Evolutionary conservation across 2,329 filamentous ascomycete species (phyloP), one percentile per base, ranked within the genome.

Genomic region (Stagonosporopsis tanaceti): DNA sequence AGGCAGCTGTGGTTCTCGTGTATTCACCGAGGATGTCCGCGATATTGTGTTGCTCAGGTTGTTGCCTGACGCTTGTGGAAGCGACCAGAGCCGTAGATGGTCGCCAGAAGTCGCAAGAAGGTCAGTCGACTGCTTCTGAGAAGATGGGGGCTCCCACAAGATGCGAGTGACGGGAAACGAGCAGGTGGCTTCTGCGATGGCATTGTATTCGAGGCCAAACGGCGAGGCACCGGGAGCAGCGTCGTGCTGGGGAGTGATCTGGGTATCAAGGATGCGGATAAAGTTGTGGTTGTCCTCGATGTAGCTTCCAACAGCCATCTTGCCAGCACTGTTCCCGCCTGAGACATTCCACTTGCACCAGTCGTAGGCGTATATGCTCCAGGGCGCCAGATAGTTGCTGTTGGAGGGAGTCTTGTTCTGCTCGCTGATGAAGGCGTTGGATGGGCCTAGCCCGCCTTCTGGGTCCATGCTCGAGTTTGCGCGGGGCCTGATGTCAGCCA

Each of bases 341-440:
- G 92, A 87, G 2, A 94, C 88, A 15, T 91, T 87, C 94, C 95
- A 99, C 78, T 99, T 99, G 81, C 95, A 99, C 95, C 95, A 99
- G 79, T 99, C 95, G 70, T 96, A 94, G 12, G 95, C 94, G 76
- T 98, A 99, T 53, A 96, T 89, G 14, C 93, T 90, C 92, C 95
- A 99, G 0, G 94, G 93, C 4, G 94, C 93, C 62, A 96, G 80
- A 73, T 97, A 97, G 75, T 94, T 97, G 82, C 92, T 96, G 62
- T 94, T 96, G 6, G 73, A 91, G 77, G 73, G 89, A 61, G 86
- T 75, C 72, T 86, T 85, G 62, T 87, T 85, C 48, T 87, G 82
- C 70, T 93, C 90, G 72, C 89, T 89, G 48, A 85, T 83, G 64
- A 77, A 82, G 76, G 77, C 76, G 40, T 62, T 62, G 41, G 80